phyloP scores from a whole-genome alignment of 306 rosid species.

The Lathyrus tuberosus region DNA sequence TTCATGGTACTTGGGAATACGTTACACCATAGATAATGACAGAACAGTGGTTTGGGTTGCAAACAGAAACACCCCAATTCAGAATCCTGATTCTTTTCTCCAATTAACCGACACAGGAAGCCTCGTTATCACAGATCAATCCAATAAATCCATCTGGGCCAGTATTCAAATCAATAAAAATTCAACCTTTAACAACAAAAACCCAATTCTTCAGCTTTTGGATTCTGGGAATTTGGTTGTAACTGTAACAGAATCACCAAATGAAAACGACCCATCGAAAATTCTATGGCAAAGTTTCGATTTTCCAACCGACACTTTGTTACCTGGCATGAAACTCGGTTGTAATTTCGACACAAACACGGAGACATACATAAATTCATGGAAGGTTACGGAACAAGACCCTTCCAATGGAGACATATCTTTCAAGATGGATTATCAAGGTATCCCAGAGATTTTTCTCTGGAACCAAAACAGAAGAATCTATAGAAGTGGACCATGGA shows the following conservation, averaged over 20 bases:
- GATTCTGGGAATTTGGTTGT: conserved; percentile 71
- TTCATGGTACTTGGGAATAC: conserved; percentile 63
- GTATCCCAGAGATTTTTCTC: conserved; percentile 70
- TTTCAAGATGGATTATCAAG: conserved; percentile 61
- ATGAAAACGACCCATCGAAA: conserved; percentile 33
- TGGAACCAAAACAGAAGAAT: neutral
- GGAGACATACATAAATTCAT: conserved; percentile 54
- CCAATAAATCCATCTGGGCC: conserved; percentile 50
- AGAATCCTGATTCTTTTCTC: conserved; percentile 46
- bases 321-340: conserved; percentile 77
- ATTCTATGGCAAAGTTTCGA: conserved; percentile 78
- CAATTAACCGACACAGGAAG: conserved; percentile 46
- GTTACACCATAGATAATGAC: conserved; percentile 53
- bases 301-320: conserved; percentile 61
- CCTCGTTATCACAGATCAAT: conserved; percentile 41
- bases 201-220: conserved; percentile 56
- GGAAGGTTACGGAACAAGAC: conserved; percentile 50
- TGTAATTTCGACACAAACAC: conserved; percentile 51
- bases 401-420: conserved; percentile 65
- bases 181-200: neutral
- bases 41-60: conserved; percentile 73
- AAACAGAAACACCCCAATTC: conserved; percentile 68
- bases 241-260: conserved; percentile 33
- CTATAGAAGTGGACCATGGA: conserved; percentile 90
- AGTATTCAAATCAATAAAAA: conserved; percentile 36